Percentiles rank a stretch among this genome's conserved stretches.
Evolutionary conservation across 2,329 filamentous ascomycete genomes (phyloP).

Genomic region (Ophiosphaerella narmari): DNA sequence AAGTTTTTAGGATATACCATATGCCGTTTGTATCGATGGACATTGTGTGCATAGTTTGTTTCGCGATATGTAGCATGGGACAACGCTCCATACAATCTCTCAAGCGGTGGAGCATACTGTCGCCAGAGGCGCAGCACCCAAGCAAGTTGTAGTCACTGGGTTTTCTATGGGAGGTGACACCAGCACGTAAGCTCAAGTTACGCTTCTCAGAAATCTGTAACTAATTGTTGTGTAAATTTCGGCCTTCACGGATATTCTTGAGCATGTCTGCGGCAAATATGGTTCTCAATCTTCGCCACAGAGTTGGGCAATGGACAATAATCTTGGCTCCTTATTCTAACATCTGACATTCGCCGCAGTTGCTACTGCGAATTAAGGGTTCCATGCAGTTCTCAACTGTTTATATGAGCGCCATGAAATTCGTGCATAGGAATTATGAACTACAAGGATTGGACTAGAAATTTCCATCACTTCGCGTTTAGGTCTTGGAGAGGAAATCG

Average conservation of each 20-base stretch:
- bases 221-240: slow-evolving; percentile 4
- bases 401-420: slow-evolving; percentile 13
- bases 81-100: slow-evolving; percentile 4
- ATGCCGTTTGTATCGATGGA: slow-evolving; percentile 9
- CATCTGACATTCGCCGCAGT: slow-evolving; percentile 17
- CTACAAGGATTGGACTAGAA: slow-evolving; percentile 4
- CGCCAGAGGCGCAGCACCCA: slow-evolving; percentile 2
- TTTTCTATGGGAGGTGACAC: slow-evolving; percentile 16
- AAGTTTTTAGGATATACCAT: slow-evolving; percentile 9
- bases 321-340: slow-evolving; percentile 6
- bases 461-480: slow-evolving; percentile 8
- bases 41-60: slow-evolving; percentile 16
- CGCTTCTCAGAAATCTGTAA: neutral
- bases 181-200: slow-evolving; percentile 6
- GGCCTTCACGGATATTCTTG: slow-evolving; percentile 16
- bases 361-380: slow-evolving; percentile 11
- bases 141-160: slow-evolving; percentile 10
- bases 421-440: slow-evolving; percentile 16
- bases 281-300: slow-evolving; percentile 5
- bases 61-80: slow-evolving; percentile 15
- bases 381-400: slow-evolving; percentile 12
- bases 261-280: slow-evolving; percentile 8
- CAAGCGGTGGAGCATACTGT: slow-evolving; percentile 3
- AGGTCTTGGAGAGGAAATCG: slow-evolving; percentile 15
- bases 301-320: slow-evolving; percentile 1